Base-by-base conservation (phyloP, 495 filamentous ascomycete species). In the Hypomontagnella submonticulosa region DNA sequence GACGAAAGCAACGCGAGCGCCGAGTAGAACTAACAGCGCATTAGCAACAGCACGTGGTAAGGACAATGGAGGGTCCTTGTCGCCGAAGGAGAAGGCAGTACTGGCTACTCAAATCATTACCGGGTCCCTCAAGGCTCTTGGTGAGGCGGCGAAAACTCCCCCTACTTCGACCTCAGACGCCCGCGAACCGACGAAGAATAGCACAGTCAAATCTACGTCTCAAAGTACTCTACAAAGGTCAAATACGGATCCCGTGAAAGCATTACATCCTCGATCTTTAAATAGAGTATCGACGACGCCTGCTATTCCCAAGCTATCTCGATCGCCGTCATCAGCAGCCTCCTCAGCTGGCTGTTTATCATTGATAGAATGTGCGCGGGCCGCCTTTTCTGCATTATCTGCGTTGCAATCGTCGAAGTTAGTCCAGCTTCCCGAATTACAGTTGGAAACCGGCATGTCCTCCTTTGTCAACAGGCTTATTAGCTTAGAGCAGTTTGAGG, bases 81-180 rank as follows among this genome's bases (percentile, higher is more conserved):
- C 83, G 6, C 59, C 78, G 13, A 86, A 86, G 60, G 87, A 92
- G 63, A 88, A 81, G 72, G 84, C 87, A 0, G 80, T 87, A 38
- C 80, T 97, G 40, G 91, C 92, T 3, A 94, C 93, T 2, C 88
- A 93, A 47, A 84, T 94, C 15, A 88, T 95, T 61, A 97, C 96
- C 77, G 80, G 77, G 27, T 86, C 88, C 11, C 76, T 95, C 16
- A 95, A 91, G 71, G 79, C 84, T 6, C 83, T 98, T 9, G 85
- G 85, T 1, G 90, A 93, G 46, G 89, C 90, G 2, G 79, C 88
- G 16, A 97, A 91, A 70, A 60, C 69, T 3, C 54, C 74, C 19
- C 40, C 75, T 20, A 20, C 61, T 5, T 30, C 46, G n/a, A 77
- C 27, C 19, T 61, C 32, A 58, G 67, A 44, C 48, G 51, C 49